Percentiles rank a stretch among this genome's conserved stretches.
phyloP scores from a whole-genome alignment of 352 stramenopile genomes.

The Pelagophyceae sp. region DNA sequence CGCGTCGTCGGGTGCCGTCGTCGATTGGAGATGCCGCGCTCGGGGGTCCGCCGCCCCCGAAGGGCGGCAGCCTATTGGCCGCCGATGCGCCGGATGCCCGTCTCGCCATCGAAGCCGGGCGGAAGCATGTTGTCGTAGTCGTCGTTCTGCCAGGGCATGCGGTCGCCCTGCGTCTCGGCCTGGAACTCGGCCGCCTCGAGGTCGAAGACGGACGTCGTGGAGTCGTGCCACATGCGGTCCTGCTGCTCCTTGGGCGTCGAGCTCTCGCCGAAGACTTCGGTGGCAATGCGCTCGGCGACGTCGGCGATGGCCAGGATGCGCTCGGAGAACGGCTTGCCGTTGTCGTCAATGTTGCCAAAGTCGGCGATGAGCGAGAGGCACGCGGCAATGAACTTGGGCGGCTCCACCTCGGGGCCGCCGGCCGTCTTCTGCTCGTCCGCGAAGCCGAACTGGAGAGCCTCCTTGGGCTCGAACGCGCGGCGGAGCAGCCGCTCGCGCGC shows the following conservation, averaged over 20 bases:
- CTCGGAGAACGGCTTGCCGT: not conserved
- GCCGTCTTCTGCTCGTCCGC: not conserved
- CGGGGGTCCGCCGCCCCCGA: no score
- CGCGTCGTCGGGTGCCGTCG: no score
- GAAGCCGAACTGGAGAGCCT: slow-evolving; percentile 1
- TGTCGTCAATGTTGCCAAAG: slow-evolving; percentile 20
- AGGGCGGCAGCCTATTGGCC: not conserved
- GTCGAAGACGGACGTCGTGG: slow-evolving; percentile 18
- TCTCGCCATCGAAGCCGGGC: not conserved
- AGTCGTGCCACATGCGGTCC: slow-evolving; percentile 13
- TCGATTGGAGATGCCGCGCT: no score
- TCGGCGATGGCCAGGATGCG: not conserved
- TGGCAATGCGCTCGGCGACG: not conserved
- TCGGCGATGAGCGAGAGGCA: slow-evolving; percentile 15
- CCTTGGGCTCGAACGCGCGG: slow-evolving; percentile 11
- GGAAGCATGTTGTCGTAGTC: slow-evolving; percentile 14
- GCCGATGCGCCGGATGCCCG: not conserved
- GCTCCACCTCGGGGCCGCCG: slow-evolving; percentile 8
- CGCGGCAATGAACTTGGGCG: slow-evolving; percentile 18
- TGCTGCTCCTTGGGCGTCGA: not conserved
- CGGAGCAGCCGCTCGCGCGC: not conserved
- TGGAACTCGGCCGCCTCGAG: slow-evolving; percentile 14
- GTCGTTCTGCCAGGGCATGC: slow-evolving; percentile 15
- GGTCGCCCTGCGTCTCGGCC: slow-evolving; percentile 7
- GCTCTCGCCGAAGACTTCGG: slow-evolving; percentile 7